Base-by-base conservation (phyloP, 768 basidiomycete species). In the Clitopilus passeckerianus region DNA sequence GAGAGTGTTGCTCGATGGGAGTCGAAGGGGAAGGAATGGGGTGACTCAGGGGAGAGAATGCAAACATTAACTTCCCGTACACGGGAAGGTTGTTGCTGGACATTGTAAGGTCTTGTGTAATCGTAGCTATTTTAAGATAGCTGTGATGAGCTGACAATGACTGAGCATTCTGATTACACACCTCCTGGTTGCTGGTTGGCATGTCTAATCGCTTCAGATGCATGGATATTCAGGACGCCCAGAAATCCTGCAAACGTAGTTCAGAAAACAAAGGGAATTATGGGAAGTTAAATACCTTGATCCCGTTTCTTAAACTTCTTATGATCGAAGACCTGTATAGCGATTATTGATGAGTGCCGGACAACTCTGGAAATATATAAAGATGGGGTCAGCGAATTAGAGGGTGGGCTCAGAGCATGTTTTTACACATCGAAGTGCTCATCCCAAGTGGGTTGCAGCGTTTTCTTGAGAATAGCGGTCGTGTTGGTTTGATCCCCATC, bases 251-350 rank as follows among this genome's bases (percentile, higher is more conserved):
- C 50, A n/a, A 35, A 58, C 20, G 14, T 55, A 16, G n/a, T 5
- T 23, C 57, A 54, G 54, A 23, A 50, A 24, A 12, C 44, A 24
- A 20, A 56, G 46, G 37, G 46, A 20, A 18, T 72, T 59, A 74
- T 72, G 43, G 72, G 70, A 35, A 74, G 72, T 12, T 74, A 44
- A 46, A 64, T 67, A 63, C 81, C 93, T 77, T 95, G 93, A 70
- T 95, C 93, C 65, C 87, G 84, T 71, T 86, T 86, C 75, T 83
- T 93, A 75, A 91, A 94, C 72, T 91, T 93, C 68, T 85, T 83
- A 72, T 93, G 87, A 78, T 96, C 94, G 68, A 95, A 94, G 60
- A 96, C 84, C 75, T 95, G 92, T 52, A 95, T 90, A 23, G 82
- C 80, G 67, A 95, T 81, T 65, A 84, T 79, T 34, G 92, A 93